Evolutionary conservation across 176 grass and related monocot species (phyloP).

Genomic region (Triticum timopheevii): DNA sequence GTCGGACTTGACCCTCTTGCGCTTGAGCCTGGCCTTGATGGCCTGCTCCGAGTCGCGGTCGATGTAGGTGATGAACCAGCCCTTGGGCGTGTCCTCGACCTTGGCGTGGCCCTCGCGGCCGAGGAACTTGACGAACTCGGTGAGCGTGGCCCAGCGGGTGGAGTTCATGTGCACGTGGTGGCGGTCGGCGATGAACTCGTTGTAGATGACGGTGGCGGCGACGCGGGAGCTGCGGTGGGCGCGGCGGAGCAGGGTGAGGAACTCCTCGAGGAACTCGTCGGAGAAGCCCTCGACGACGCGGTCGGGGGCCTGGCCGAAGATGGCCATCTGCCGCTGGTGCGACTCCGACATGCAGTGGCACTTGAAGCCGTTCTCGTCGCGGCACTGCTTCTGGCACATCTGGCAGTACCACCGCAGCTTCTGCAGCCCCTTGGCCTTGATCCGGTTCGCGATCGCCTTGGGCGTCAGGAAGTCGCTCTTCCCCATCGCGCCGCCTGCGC

Average conservation of each 20-base stretch:
- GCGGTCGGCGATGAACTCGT: conserved; percentile 73
- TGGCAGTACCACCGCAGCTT: conserved; percentile 98
- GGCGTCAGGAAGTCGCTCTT: conserved; percentile 85
- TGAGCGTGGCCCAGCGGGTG: conserved; percentile 74
- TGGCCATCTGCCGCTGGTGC: conserved; percentile 96
- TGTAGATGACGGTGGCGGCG: conserved; percentile 88
- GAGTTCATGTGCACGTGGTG: conserved; percentile 91
- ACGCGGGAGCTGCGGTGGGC: conserved; percentile 80
- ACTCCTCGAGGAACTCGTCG: conserved; percentile 67
- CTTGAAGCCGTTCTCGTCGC: conserved; percentile 93
- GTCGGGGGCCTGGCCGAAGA: conserved; percentile 80
- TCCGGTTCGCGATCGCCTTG: conserved; percentile 86
- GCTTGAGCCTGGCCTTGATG: conserved; percentile 84
- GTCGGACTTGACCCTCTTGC: conserved; percentile 71
- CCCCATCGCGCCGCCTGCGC: conserved; percentile 44
- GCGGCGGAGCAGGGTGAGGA: conserved; percentile 66
- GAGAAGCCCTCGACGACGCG: conserved; percentile 72
- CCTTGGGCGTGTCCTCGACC: conserved; percentile 95
- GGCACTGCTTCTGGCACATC: conserved; percentile 98
- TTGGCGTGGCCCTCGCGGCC: conserved; percentile 69
- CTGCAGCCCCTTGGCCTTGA: conserved; percentile 92
- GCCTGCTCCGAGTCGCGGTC: conserved; percentile 79
- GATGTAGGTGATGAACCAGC: conserved; percentile 94
- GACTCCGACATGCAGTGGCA: conserved; percentile 94
- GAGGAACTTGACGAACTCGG: conserved; percentile 80